Conservation (phyloP, 2,329 filamentous ascomycete genomes). For the Colletotrichum australisinense region DNA sequence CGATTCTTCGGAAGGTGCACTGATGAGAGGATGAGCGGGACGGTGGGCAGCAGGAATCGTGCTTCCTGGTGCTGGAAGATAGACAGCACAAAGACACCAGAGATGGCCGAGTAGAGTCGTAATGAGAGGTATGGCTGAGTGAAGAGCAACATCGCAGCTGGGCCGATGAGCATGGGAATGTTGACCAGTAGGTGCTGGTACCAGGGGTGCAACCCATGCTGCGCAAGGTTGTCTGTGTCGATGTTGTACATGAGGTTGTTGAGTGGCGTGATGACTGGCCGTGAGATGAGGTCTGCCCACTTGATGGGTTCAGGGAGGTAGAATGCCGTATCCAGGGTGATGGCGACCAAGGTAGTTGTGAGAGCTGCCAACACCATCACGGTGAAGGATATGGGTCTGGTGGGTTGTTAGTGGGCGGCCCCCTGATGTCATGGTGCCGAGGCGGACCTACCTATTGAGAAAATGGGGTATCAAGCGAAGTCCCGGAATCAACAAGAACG, state of each 20-base stretch:
- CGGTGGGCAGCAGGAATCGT: constrained; percentile 79
- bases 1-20: constrained; percentile 72
- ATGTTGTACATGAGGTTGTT: constrained; percentile 85
- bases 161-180: constrained; percentile 78
- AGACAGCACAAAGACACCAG: constrained; percentile 77
- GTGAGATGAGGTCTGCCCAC: constrained; percentile 71
- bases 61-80: constrained; percentile 84
- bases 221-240: constrained; percentile 74
- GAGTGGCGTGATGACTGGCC: constrained; percentile 79
- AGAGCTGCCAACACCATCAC: constrained; percentile 74
- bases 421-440: background rate
- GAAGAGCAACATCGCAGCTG: constrained; percentile 72
- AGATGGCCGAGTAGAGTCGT: constrained; percentile 78
- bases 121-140: constrained; percentile 67
- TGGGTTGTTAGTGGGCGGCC: constrained; percentile 13
- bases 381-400: constrained; percentile 69
- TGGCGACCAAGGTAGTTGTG: constrained; percentile 76
- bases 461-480: constrained; percentile 89
- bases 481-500: constrained; percentile 87
- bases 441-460: constrained; percentile 73
- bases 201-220: constrained; percentile 82
- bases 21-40: constrained; percentile 82
- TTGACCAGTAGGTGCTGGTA: constrained; percentile 82
- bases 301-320: constrained; percentile 75
- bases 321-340: constrained; percentile 87